Evolutionary conservation across 2,329 filamentous ascomycete species (phyloP), one percentile per base, ranked within the genome.

Genomic region (Stylonectria norvegica): DNA sequence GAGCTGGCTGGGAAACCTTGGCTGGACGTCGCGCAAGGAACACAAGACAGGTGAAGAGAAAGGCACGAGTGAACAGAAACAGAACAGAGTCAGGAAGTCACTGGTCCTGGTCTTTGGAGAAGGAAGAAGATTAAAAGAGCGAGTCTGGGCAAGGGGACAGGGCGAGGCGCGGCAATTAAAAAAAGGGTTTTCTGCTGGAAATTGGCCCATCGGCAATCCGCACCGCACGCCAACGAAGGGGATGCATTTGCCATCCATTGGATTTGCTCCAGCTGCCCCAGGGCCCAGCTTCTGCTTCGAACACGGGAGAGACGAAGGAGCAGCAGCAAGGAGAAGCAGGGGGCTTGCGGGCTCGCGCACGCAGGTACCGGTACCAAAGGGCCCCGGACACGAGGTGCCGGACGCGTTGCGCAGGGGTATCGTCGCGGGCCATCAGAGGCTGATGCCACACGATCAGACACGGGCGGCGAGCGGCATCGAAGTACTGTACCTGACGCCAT

Each of bases 161-260:
- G 50, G 50, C 53, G 43, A 55, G 50, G 52, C 50, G 57, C 56
- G 57, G 57, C 58, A 60, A 60, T 60, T 55, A 61, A 55, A 58
- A 54, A 55, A 52, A 50, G 41, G 38, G 38, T 22, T 48, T 49
- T 57, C 49, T 34, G 33, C 45, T 42, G 54, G 54, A 60, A 60
- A 60, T 58, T 59, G 45, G 50, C 50, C n/a, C 45, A 38, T 47
- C 45, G n/a, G n/a, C n/a, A n/a, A 44, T 32, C 34, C 31, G 40
- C 44, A 50, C 48, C 35, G 43, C 41, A 53, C 48, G 31, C 36
- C 41, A 49, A 45, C 47, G 48, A 46, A 50, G 31, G 47, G 34
- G 40, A 38, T 28, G 18, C 38, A 32, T 31, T 36, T 31, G 33
- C 36, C 17, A 27, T 33, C 32, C 32, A 32, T n/a, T n/a, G n/a